These are phyloP conservation scores for Nannochloropsis oceanica DNA, from an alignment of 108 stramenopile species.

Conservation along the genomic window DNA sequence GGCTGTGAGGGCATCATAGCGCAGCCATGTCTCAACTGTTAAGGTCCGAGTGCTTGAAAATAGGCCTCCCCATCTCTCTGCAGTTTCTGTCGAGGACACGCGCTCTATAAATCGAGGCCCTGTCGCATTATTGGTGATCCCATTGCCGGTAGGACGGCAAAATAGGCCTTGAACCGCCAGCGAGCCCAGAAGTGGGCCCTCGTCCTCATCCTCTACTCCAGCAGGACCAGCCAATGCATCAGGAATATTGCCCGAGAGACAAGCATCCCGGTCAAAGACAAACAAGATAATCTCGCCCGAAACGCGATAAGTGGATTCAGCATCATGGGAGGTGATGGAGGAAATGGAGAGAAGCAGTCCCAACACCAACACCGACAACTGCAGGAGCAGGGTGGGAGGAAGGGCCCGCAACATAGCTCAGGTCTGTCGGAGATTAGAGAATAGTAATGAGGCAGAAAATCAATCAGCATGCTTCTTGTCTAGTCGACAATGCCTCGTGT, in stretches of 20 bases:
- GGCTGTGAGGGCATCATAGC: neutral
- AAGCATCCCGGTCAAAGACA: neutral
- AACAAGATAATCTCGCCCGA: neutral
- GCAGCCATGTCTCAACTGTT: neutral
- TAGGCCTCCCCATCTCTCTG: neutral
- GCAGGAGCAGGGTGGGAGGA: too few relatives aligned
- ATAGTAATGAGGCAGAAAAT: too few relatives aligned
- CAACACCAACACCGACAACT: neutral
- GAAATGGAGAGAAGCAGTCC: neutral
- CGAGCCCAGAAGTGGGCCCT: neutral
- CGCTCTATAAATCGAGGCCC: neutral
- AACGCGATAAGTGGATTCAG: neutral
- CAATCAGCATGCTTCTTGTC: too few relatives aligned
- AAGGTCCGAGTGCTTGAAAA: neutral
- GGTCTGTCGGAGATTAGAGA: too few relatives aligned
- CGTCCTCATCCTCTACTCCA: neutral
- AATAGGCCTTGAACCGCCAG: neutral
- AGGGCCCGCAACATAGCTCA: too few relatives aligned
- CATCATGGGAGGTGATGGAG: neutral
- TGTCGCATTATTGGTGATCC: neutral
- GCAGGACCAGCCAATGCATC: neutral
- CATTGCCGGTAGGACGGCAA: neutral
- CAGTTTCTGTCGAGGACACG: neutral
- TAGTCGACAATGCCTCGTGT: too few relatives aligned
- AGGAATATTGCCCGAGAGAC: neutral